Percentiles rank a stretch among this genome's conserved stretches.
These are phyloP conservation scores for Calonectria pteridis DNA, from an alignment of 2,329 filamentous ascomycete species.

Conservation along the genomic window DNA sequence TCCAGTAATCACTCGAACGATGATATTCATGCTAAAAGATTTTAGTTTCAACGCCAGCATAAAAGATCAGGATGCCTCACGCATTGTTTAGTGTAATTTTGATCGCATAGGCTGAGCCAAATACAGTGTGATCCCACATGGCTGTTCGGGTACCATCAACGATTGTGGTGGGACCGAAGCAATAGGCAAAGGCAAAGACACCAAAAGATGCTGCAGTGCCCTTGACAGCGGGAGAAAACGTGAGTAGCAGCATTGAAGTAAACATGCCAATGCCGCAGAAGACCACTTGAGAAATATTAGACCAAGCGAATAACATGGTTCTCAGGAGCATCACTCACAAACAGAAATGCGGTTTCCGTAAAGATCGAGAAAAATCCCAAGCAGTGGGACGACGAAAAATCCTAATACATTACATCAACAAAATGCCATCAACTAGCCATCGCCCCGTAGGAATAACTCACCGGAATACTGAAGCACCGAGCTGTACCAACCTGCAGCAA, in stretches of 20 bases:
- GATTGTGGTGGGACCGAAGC: conserved; percentile 67
- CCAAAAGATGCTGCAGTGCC: conserved; percentile 70
- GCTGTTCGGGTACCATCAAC: conserved; percentile 71
- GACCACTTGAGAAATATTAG: not conserved
- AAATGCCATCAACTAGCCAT: not conserved
- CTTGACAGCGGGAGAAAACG: conserved; percentile 59
- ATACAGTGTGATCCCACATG: conserved; percentile 69
- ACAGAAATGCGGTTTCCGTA: conserved; percentile 66
- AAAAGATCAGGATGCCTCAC: not conserved
- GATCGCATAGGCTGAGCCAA: conserved; percentile 68
- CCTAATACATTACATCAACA: conserved; percentile 40
- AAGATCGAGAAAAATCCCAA: conserved; percentile 68
- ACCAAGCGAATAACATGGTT: not conserved
- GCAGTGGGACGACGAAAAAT: conserved; percentile 68
- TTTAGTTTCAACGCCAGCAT: not conserved
- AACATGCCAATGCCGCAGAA: conserved; percentile 56
- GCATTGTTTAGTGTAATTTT: conserved; percentile 71
- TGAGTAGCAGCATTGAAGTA: conserved; percentile 66
- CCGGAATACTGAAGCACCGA: conserved; percentile 62
- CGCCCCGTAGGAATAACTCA: not conserved
- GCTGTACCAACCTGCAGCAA: conserved; percentile 71
- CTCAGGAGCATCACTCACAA: conserved; percentile 29
- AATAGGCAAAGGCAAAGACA: conserved; percentile 67
- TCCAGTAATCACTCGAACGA: not conserved
- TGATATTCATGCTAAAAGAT: not conserved